Percentiles rank a stretch among this genome's conserved stretches.
phyloP scores from a whole-genome alignment of 768 basidiomycete species.

The Naganishia onofrii region DNA sequence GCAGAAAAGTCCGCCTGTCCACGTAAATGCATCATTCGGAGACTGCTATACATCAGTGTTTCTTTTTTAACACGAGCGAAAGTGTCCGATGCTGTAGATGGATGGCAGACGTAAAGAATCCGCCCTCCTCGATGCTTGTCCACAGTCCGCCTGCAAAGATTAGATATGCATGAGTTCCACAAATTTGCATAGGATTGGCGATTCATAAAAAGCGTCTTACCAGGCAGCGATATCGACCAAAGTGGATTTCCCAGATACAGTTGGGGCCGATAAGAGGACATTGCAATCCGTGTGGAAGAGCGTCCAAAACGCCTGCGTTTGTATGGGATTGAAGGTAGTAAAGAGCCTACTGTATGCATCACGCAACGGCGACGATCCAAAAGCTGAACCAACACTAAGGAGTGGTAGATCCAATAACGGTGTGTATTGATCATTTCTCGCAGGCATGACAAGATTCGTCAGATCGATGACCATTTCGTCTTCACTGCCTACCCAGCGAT shows the following conservation, averaged over 20 bases:
- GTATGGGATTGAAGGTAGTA: constrained; percentile 72
- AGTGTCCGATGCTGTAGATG: constrained; percentile 61
- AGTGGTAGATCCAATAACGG: constrained; percentile 71
- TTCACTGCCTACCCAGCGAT: constrained; percentile 90
- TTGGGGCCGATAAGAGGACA: constrained; percentile 72
- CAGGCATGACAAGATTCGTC: constrained; percentile 73
- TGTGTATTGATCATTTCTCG: constrained; percentile 60
- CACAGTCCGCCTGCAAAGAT: constrained; percentile 60
- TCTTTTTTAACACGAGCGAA: constrained; percentile 44
- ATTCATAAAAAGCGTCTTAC: constrained; percentile 57
- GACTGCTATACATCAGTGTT: constrained; percentile 14
- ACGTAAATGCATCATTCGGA: constrained; percentile 16
- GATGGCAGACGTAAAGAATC: constrained; percentile 66
- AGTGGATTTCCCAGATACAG: constrained; percentile 75
- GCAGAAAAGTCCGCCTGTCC: constrained; percentile 45
- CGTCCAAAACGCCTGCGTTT: constrained; percentile 86
- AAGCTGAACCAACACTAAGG: constrained; percentile 59
- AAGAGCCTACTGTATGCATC: constrained; percentile 57
- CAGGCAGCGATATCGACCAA: constrained; percentile 69
- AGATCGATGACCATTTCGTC: constrained; percentile 66
- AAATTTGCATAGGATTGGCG: not conserved
- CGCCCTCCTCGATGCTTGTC: constrained; percentile 57
- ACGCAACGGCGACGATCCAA: constrained; percentile 58
- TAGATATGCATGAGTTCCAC: not conserved
- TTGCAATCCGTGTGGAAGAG: constrained; percentile 67